Conservation (phyloP, 306 rosid species). For the Dryas octopetala region DNA sequence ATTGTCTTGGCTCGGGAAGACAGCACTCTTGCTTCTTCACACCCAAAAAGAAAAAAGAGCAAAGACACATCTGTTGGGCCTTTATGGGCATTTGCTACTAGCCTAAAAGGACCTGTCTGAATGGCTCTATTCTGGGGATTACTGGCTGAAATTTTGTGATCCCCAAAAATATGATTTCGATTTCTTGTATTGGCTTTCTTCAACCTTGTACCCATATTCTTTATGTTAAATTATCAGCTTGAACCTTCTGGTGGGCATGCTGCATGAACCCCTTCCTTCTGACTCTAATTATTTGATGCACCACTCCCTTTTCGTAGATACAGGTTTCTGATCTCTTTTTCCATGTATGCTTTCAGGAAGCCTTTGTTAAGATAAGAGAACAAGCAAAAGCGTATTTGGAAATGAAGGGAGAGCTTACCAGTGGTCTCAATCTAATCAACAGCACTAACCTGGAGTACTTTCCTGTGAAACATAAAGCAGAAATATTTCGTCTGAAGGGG, state of each 20-base stretch:
- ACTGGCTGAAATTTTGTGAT: not conserved
- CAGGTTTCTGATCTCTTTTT: constrained; percentile 33
- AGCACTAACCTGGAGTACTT: constrained; percentile 94
- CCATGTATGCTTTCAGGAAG: constrained; percentile 71
- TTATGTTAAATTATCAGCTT: not conserved
- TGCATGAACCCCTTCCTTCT: not conserved
- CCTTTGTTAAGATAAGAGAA: constrained; percentile 94
- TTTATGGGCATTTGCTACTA: not conserved
- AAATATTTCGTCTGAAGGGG: constrained; percentile 85
- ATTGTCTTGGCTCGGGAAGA: not conserved
- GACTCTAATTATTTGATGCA: not conserved
- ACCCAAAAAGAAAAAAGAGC: not conserved
- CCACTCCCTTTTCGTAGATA: not conserved
- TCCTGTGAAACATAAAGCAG: constrained; percentile 92
- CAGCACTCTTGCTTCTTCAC: not conserved
- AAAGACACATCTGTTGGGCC: not conserved
- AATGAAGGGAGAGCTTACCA: constrained; percentile 82
- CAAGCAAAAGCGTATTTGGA: constrained; percentile 93
- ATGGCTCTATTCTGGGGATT: not conserved
- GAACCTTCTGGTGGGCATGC: not conserved
- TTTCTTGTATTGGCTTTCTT: not conserved
- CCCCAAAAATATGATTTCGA: not conserved
- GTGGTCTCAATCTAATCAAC: constrained; percentile 81
- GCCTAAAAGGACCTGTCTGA: not conserved
- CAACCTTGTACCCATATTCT: not conserved